Base-by-base conservation (phyloP, 129 eudicot species). In the Calendula officinalis region DNA sequence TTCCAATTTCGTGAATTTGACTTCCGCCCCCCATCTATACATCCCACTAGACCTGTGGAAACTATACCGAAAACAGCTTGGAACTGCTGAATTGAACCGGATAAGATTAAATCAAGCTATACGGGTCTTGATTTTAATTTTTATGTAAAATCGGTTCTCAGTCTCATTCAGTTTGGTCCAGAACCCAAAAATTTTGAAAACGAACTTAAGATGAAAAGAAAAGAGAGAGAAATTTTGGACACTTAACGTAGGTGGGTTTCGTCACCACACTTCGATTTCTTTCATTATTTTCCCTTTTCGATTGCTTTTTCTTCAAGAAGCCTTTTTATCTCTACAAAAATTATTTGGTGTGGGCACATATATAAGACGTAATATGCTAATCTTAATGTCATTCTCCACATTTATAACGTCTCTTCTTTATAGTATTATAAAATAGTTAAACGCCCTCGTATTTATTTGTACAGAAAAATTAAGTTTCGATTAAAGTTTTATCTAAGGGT, bases 1-100 rank as follows among this genome's bases (percentile, higher is more conserved):
- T 64, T 64, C 71, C 77, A 72, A 41, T 45, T 45, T 43, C 71
- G 43, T 64, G 71, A 64, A 63, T 54, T 64, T 45, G 71, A 64
- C 71, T 43, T 55, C 68, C 27, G 22, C 30, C 30, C 30, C 30
- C 56, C 45, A 33, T 56, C 35, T 12, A 48, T 35, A 33, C 47
- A 34, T 49, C 34, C 58, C 59, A 64, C 69, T n/a, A n/a, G n/a
- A n/a, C 47, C 42, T 60, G 14, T 27, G 1, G 10, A 6, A 42
- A 22, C 48, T 44, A n/a, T 8, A 27, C 40, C 8, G 38, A 42
- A 27, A 5, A 60, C 17, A 60, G 5, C 3, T 3, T 8, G 35
- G 4, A 54, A 53, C 30, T 2, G 30, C 30, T 22, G 2, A 22
- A 22, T 22, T 22, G 1, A 22, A 22, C 30, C 30, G 30, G 30